phyloP scores from a whole-genome alignment of 1,284 basidiomycete species.

The Microbotryum violaceum region DNA sequence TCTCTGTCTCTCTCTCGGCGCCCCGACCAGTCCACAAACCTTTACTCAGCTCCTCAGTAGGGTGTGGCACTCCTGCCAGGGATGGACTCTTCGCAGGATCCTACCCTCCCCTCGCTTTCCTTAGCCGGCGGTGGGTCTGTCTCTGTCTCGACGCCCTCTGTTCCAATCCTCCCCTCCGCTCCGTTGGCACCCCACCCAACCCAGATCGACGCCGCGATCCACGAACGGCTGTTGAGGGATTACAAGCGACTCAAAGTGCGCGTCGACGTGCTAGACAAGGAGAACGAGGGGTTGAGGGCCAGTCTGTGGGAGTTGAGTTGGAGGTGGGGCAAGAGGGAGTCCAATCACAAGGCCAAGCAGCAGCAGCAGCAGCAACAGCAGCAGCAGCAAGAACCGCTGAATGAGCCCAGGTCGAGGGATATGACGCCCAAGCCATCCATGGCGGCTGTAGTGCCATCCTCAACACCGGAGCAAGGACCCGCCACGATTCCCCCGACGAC shows the following conservation, averaged over 20 bases:
- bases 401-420: background rate
- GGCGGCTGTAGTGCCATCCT: background rate
- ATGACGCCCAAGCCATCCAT: background rate
- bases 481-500: background rate
- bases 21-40: too few species aligned
- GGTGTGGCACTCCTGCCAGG: too few species aligned
- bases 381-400: too few species aligned
- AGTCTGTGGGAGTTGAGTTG: constrained; percentile 17
- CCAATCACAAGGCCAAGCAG: background rate
- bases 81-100: too few species aligned
- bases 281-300: constrained; percentile 13
- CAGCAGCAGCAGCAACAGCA: background rate
- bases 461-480: background rate
- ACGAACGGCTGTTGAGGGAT: constrained; percentile 10
- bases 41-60: too few species aligned
- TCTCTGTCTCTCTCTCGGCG: too few species aligned
- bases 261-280: constrained; percentile 8
- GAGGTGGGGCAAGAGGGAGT: constrained; percentile 1
- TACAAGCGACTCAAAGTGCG: constrained; percentile 11
- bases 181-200: background rate
- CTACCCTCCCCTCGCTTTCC: too few species aligned
- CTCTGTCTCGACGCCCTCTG: too few species aligned
- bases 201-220: constrained; percentile 4
- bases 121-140: too few species aligned
- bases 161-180: too few species aligned